Evolutionary conservation across 2,329 filamentous ascomycete species (phyloP), one percentile per base, ranked within the genome.

Genomic region (Diplocarpon rosae): DNA sequence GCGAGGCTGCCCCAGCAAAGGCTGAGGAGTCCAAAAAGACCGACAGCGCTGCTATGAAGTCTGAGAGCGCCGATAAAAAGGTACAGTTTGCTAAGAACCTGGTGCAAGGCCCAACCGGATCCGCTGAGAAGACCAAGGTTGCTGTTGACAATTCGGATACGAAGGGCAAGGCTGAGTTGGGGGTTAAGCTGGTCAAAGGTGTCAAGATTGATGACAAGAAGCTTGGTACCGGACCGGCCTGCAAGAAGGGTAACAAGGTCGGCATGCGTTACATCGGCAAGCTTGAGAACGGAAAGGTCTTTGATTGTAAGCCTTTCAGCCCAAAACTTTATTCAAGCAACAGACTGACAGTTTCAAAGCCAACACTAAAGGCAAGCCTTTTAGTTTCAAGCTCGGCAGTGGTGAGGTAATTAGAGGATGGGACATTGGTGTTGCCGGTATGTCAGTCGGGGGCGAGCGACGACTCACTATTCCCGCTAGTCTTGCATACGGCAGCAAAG

Each of bases 31-130:
- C 75, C 55, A 79, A 80, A 64, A 69, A 76, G 49, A 71, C 73
- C 45, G 40, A 42, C 4, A 43, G 41, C 17, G 33, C 34, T 37
- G 54, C 58, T 13, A 55, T 63, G 49, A 78, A 78, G 53, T 54
- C 57, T 15, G 66, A 65, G 53, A 80, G 80, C 73, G 70, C 72
- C 46, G 83, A 85, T 66, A 95, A 95, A 79, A 96, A 95, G 74
- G 92, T 98, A 50, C 87, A 95, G 67, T 98, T 98, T 65, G 90
- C 92, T 63, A 95, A 96, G 77, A 89, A 96, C 67, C 86, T 98
- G 52, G 92, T 96, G 73, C 88, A 94, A 68, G 92, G 92, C 48
- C 92, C 92, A 52, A 93, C 88, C 35, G 80, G 81, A 54, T 81
- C 85, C 46, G 69, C 75, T 53, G 66, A 69, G 55, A 63, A 61